These are phyloP conservation scores for Colletotrichum siamense DNA, from an alignment of 2,329 filamentous ascomycete genomes.

Conservation along the genomic window DNA sequence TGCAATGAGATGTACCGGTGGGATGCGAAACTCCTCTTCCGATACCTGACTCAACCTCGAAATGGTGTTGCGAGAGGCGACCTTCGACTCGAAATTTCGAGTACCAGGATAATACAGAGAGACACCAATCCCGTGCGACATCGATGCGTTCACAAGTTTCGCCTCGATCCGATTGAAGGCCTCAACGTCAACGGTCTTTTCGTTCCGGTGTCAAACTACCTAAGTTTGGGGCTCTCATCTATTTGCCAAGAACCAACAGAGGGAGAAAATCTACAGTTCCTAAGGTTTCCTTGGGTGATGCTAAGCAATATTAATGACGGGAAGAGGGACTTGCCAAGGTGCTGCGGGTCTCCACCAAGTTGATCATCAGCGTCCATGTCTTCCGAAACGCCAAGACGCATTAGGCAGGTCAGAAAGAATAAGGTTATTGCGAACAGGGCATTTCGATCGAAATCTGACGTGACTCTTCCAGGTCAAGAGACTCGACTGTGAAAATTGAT, in stretches of 20 bases:
- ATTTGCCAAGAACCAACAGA: background rate
- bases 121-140: background rate
- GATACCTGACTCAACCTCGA: background rate
- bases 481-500: background rate
- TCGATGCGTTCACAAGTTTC: background rate
- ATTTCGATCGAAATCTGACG: background rate
- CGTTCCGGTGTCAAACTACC: background rate
- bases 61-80: background rate
- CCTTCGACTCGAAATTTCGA: background rate
- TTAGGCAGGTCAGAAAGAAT: background rate
- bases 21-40: no score
- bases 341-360: background rate
- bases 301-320: background rate
- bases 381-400: background rate
- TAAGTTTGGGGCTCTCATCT: background rate
- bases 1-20: no score
- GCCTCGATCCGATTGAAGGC: background rate
- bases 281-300: background rate
- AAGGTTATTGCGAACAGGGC: background rate
- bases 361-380: background rate
- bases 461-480: background rate
- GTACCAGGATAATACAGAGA: background rate
- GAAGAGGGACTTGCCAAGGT: background rate
- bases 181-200: background rate
- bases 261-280: background rate